Percentiles rank a stretch among this genome's conserved stretches.
These are phyloP conservation scores for Pseudonectria foliicola DNA, from an alignment of 2,329 filamentous ascomycete species.

Conservation along the genomic window DNA sequence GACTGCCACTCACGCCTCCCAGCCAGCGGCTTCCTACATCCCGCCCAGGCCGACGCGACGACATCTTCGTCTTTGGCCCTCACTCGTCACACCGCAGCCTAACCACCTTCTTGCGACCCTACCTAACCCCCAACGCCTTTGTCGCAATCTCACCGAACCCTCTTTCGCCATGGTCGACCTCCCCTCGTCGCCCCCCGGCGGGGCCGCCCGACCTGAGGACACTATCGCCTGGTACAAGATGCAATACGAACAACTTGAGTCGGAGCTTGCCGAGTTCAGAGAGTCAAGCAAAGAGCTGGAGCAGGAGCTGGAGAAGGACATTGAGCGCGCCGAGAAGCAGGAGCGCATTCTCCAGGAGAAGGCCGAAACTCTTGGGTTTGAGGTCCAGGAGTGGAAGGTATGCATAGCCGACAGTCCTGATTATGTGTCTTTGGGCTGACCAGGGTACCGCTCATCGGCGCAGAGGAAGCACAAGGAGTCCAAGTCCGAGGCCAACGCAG, in stretches of 20 bases:
- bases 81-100: too few species aligned
- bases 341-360: constrained; percentile 82
- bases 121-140: constrained; percentile 6
- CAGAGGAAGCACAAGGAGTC: constrained; percentile 95
- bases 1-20: too few species aligned
- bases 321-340: constrained; percentile 90
- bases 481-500: constrained; percentile 77
- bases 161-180: constrained; percentile 45
- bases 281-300: constrained; percentile 91
- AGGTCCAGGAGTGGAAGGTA: constrained; percentile 98
- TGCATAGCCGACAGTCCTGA: constrained; percentile 19
- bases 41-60: too few species aligned
- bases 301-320: constrained; percentile 88
- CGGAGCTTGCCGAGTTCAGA: constrained; percentile 89
- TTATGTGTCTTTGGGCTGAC: constrained; percentile 6
- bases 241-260: constrained; percentile 88
- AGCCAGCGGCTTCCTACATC: too few species aligned
- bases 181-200: constrained; percentile 55
- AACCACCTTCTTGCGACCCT: constrained; percentile 9
- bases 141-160: constrained; percentile 7
- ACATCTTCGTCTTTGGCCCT: too few species aligned
- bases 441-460: constrained; percentile 7
- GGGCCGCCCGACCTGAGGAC: constrained; percentile 55
- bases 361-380: constrained; percentile 74
- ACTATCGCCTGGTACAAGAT: constrained; percentile 90